These are phyloP conservation scores for Salisapilia sapeloensis DNA, from an alignment of 352 stramenopile species.

Conservation along the genomic window DNA sequence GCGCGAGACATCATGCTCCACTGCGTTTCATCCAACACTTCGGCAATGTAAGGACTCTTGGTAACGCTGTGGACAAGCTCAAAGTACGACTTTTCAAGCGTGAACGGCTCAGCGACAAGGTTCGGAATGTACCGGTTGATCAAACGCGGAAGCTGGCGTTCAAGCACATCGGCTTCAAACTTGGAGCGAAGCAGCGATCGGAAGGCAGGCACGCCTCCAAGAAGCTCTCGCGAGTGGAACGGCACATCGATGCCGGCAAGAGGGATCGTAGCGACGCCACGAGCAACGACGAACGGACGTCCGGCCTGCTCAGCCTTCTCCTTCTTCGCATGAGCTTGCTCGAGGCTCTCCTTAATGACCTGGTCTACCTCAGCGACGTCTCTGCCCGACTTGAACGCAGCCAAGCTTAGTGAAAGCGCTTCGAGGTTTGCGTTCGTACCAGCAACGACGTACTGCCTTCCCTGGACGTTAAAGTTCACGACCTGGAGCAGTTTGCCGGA, in stretches of 20 bases:
- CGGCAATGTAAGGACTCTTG: constrained; percentile 44
- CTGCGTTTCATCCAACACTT: constrained; percentile 47
- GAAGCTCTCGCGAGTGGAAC: constrained; percentile 77
- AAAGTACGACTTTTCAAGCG: constrained; percentile 57
- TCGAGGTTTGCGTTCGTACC: constrained; percentile 72
- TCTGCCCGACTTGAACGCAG: constrained; percentile 25
- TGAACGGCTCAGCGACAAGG: constrained; percentile 64
- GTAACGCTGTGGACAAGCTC: constrained; percentile 54
- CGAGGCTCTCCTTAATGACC: constrained; percentile 34
- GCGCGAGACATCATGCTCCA: constrained; percentile 47
- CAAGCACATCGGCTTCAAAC: constrained; percentile 46
- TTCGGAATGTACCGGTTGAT: constrained; percentile 79
- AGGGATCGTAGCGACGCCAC: constrained; percentile 68
- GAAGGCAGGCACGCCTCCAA: constrained; percentile 69
- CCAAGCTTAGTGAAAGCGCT: constrained; percentile 45
- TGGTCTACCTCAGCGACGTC: constrained; percentile 15
- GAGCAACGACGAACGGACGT: constrained; percentile 39
- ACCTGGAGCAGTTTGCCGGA: constrained; percentile 69
- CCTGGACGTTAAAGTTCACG: constrained; percentile 81
- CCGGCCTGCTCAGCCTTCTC: constrained; percentile 27
- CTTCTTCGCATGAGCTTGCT: constrained; percentile 36
- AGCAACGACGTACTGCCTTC: constrained; percentile 72
- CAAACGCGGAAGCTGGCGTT: constrained; percentile 44
- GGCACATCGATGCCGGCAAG: constrained; percentile 79
- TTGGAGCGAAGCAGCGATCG: constrained; percentile 51